phyloP scores from a whole-genome alignment of 441 rosid species.

The Euphorbia corollata region DNA sequence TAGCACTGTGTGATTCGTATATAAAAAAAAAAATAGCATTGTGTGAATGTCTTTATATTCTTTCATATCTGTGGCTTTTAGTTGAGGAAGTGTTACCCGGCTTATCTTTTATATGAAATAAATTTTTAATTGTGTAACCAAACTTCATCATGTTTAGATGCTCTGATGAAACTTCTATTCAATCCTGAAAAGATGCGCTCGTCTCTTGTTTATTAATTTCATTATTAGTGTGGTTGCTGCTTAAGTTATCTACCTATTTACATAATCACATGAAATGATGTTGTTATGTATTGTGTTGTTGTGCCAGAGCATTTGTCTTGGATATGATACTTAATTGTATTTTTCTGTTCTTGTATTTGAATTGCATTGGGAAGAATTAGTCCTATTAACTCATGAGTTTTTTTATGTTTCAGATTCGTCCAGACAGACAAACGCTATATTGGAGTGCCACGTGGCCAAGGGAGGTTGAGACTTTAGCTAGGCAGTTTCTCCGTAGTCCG shows the following conservation, averaged over 20 bases:
- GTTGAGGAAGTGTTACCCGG: neutral
- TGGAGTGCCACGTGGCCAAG: conserved; percentile 99
- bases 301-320: neutral
- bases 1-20: neutral
- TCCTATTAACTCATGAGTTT: neutral
- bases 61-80: neutral
- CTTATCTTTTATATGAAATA: neutral
- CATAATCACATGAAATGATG: neutral
- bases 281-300: neutral
- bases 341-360: neutral
- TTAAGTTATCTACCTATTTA: neutral
- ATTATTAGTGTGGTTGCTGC: neutral
- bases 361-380: neutral
- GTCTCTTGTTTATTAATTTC: neutral
- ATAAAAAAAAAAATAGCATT: neutral
- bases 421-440: conserved; percentile 87
- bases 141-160: neutral
- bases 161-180: neutral
- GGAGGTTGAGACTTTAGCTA: conserved; percentile 84
- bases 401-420: conserved; percentile 58
- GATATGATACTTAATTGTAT: neutral
- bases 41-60: neutral
- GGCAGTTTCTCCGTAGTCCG: conserved; percentile 78
- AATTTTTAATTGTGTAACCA: neutral
- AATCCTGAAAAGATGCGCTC: neutral